Conservation (phyloP, 1,139 yeast genomes). For the Yamadazyma spencermartinsiae region DNA sequence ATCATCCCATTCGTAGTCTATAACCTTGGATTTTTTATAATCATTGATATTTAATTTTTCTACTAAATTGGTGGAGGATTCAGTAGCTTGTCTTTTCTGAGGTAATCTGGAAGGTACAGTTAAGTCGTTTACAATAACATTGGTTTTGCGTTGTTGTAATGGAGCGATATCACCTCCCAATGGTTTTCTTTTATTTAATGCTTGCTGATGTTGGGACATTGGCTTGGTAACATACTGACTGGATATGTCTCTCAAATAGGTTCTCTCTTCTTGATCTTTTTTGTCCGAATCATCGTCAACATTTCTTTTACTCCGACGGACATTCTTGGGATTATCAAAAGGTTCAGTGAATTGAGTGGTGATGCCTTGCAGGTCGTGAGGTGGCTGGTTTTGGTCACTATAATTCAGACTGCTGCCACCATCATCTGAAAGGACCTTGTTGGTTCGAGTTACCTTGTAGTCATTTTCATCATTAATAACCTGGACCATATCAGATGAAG, state of each 20-base stretch:
- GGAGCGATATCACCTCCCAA: slow-evolving; percentile 39
- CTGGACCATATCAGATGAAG: slow-evolving; percentile 40
- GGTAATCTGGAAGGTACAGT: slow-evolving; percentile 48
- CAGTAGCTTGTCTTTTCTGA: slow-evolving; percentile 57
- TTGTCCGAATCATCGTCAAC: slow-evolving; percentile 1
- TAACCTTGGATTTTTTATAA: slow-evolving; percentile 36
- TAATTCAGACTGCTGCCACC: slow-evolving; percentile 2
- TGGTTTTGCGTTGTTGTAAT: slow-evolving; percentile 19
- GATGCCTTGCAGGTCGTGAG: background rate
- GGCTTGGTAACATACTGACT: slow-evolving; percentile 37
- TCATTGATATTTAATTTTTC: slow-evolving; percentile 38
- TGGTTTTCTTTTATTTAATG: slow-evolving; percentile 21
- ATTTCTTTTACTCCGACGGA: slow-evolving; percentile 4
- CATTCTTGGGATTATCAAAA: background rate
- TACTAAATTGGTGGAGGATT: slow-evolving; percentile 50
- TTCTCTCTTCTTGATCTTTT: slow-evolving; percentile 19
- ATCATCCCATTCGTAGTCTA: slow-evolving; percentile 79
- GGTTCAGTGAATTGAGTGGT: slow-evolving; percentile 3
- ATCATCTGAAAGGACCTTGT: slow-evolving; percentile 14
- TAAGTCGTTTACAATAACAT: slow-evolving; percentile 14
- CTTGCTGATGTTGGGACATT: slow-evolving; percentile 9
- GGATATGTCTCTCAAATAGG: slow-evolving; percentile 43
- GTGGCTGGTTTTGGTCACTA: slow-evolving; percentile 5
- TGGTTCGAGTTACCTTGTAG: slow-evolving; percentile 36
- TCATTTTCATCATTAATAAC: slow-evolving; percentile 46